A percentile compares a stretch with the other conserved stretches of the same genome.
phyloP scores from a whole-genome alignment of 306 rosid genomes.

The Citrullus mucosospermus region DNA sequence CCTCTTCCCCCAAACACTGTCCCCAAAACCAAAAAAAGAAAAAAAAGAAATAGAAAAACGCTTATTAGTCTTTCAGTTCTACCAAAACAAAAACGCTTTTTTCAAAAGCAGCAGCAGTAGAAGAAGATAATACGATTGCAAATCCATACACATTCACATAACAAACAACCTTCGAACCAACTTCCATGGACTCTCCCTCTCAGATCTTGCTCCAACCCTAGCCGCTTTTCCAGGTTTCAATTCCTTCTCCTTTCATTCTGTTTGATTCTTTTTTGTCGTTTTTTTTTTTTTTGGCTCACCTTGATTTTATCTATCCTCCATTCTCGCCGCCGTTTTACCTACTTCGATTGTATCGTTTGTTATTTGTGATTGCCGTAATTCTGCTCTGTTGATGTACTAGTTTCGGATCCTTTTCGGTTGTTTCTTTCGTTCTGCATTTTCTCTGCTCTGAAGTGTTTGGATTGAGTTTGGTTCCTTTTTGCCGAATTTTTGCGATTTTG shows the following conservation, averaged over 20 bases:
- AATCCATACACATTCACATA: not conserved
- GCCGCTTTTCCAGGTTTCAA: not conserved
- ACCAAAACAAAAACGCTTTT: not conserved
- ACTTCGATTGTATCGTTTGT: not conserved
- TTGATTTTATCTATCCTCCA: not conserved
- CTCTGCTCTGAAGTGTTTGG: not conserved
- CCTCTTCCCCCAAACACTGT: no score
- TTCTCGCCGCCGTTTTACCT: not conserved
- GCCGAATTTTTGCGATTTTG: not conserved
- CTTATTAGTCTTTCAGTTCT: not conserved
- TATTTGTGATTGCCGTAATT: not conserved
- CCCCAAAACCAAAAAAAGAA: not conserved
- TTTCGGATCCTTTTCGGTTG: not conserved
- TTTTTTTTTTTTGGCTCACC: not conserved
- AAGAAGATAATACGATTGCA: not conserved
- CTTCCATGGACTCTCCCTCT: conserved; percentile 22
- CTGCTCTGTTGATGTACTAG: not conserved
- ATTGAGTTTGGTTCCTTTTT: not conserved
- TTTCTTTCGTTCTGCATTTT: not conserved
- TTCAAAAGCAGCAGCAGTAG: not conserved
- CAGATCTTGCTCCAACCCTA: conserved; percentile 52
- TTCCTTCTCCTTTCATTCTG: not conserved
- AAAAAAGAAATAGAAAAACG: not conserved
- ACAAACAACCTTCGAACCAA: conserved; percentile 17
- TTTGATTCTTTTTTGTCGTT: not conserved